Evolutionary conservation across 2,329 filamentous ascomycete genomes (phyloP), one percentile per base, ranked within the genome.

Genomic region (Aureobasidium sp.): DNA sequence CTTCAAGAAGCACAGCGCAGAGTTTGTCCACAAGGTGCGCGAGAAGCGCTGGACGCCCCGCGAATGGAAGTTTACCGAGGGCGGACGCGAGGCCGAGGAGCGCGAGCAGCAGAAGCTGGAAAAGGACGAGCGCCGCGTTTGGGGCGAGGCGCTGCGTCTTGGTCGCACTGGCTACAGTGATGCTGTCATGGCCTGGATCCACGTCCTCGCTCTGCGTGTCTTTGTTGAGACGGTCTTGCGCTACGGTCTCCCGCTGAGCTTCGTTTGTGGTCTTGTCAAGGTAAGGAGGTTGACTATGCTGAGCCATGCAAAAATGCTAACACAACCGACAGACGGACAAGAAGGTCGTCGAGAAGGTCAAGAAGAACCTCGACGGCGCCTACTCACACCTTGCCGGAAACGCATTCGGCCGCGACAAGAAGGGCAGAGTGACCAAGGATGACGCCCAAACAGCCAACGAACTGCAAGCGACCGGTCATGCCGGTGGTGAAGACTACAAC

Each of bases 181-280:
- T 78, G 88, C 88, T 65, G 91, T 96, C 67, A 96, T 96, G 90
- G 88, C 93, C 60, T 96, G 92, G 91, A 84, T 96, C 55, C 94
- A 99, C 72, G 89, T 96, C 31, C 80, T 97, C 70, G 89, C 92
- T 7, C 78, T 99, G 70, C 82, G 94, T 60, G 92, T 97, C 22
- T 99, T 97, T 75, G 94, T 99, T 22, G 94, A 99, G 81, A 96
- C 92, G 5, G 94, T 99, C n/a, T 79, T 99, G 71, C 86, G 94
- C 67, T 99, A 99, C 72, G 94, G 94, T 31, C 76, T 99, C 69
- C 94, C 94, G 52, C 78, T 97, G 66, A 89, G 95, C 68, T 99
- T 93, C 75, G 87, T 96, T 53, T 89, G 88, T 68, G 90, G 87
- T 17, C 78, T 97, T 67, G 80, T 97, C 65, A 87, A 90, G 87